Base-by-base conservation (phyloP, 805 yeast genomes). In the Starmerella tilneyi region DNA sequence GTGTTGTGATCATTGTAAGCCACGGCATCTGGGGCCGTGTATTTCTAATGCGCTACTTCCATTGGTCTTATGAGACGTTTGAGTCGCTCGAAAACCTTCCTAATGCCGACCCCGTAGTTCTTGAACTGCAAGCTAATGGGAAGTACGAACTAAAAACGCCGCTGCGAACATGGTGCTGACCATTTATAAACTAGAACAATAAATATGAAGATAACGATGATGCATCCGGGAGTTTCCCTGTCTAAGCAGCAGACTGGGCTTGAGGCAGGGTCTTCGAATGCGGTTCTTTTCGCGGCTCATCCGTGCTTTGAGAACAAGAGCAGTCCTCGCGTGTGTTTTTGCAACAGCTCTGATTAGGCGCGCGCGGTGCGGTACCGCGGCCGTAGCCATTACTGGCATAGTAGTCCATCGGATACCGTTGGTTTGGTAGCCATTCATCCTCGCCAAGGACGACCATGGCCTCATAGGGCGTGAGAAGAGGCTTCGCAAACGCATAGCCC, bases 401-500 rank as follows among this genome's bases (percentile, higher is more conserved):
- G 61, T 89, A 92, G 61, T 92, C 97, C 98, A 92, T 92, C 9
- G 96, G 96, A 59, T 92, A 92, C 46, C 71, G 78, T 1, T 68
- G 68, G 9, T 41, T 45, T 5, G 51, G 55, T 44, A 37, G 46
- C 59, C 54, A 60, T 19, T 32, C 39, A 57, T 86, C 96, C 37
- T 78, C 72, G 7, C 75, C 81, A 54, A 92, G 63, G 72, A 86
- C 73, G 5, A 88, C 94, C 84, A 84, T 85, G 0, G 96, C 85
- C 60, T 92, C 98, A 60, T 92, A 92, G 0, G 98, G 98, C 0
- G 98, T 89, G 47, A 92, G 65, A 34, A 92, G 66, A 0, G 98
- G 98, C 58, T 82, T 83, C 48, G 78, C 78, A 59, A 92, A 92
- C 0, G 98, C 98, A 62, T 92, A 92, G 0, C 98, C 98, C 98